Evolutionary conservation across 148 eudicot species (phyloP).

Genomic region (Polygonum aviculare): DNA sequence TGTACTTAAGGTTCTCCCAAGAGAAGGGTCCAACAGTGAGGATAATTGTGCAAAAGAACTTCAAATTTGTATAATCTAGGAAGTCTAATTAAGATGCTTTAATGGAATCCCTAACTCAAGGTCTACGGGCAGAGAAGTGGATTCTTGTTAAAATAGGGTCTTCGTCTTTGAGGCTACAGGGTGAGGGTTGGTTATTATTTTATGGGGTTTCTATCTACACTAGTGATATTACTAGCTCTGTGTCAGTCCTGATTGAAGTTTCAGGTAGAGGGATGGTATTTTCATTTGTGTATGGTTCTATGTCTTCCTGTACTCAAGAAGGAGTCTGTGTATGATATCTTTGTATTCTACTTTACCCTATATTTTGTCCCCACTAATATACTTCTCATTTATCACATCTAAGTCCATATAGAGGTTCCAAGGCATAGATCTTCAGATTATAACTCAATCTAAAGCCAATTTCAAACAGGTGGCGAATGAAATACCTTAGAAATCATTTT

Average conservation of each 20-base stretch:
- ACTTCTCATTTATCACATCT: background rate
- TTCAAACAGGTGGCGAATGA: background rate
- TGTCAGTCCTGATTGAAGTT: background rate
- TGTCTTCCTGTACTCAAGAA: background rate
- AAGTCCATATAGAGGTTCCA: constrained; percentile 2
- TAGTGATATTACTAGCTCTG: background rate
- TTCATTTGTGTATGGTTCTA: background rate
- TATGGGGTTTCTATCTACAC: background rate
- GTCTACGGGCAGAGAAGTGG: background rate
- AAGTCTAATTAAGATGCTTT: background rate
- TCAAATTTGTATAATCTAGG: background rate
- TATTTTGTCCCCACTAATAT: background rate
- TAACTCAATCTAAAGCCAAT: background rate
- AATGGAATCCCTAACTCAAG: background rate
- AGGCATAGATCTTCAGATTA: background rate
- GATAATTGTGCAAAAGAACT: background rate
- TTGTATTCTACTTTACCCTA: background rate
- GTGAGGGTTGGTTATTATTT: background rate
- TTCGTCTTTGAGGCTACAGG: background rate
- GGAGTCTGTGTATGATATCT: background rate
- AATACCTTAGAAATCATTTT: background rate
- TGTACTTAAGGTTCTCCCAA: background rate
- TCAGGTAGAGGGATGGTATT: background rate
- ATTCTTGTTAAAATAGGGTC: background rate
- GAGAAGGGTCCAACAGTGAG: background rate